phyloP scores from a whole-genome alignment of 2,329 filamentous ascomycete genomes.

The Neopestalotiopsis rosae region DNA sequence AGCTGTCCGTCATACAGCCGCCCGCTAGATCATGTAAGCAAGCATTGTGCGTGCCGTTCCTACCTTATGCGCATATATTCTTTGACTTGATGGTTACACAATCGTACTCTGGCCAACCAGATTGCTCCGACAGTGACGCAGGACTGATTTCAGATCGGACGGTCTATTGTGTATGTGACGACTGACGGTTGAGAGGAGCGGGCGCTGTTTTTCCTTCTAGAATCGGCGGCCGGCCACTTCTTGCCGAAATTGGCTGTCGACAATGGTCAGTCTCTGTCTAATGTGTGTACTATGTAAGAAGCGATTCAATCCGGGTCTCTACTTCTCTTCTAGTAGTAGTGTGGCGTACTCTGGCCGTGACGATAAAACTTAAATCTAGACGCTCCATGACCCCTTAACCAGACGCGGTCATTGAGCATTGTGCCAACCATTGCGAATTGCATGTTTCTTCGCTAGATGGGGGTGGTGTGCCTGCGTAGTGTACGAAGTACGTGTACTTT shows the following conservation, averaged over 20 bases:
- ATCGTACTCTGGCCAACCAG: not conserved
- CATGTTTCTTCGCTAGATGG: not conserved
- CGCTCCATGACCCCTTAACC: not conserved
- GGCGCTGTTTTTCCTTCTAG: not conserved
- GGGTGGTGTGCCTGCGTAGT: not conserved
- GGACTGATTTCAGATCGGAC: not conserved
- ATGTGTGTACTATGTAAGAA: not conserved
- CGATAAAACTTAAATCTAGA: not conserved
- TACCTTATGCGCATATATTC: not conserved
- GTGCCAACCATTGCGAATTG: not conserved
- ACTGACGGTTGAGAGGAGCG: not conserved
- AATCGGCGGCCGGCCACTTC: not conserved
- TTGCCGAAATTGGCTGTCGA: not conserved
- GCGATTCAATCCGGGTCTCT: not conserved
- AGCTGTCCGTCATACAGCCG: not conserved
- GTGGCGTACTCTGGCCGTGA: not conserved
- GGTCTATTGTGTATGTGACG: not conserved
- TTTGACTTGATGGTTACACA: not conserved
- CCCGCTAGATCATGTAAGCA: not conserved
- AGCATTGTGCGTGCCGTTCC: not conserved
- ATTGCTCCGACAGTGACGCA: not conserved
- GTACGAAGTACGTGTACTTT: not conserved
- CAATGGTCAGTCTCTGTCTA: not conserved
- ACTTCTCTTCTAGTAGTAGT: not conserved
- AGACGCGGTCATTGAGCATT: not conserved